phyloP scores from a whole-genome alignment of 2,329 filamentous ascomycete species.

The Dendrostoma leiphaemia region DNA sequence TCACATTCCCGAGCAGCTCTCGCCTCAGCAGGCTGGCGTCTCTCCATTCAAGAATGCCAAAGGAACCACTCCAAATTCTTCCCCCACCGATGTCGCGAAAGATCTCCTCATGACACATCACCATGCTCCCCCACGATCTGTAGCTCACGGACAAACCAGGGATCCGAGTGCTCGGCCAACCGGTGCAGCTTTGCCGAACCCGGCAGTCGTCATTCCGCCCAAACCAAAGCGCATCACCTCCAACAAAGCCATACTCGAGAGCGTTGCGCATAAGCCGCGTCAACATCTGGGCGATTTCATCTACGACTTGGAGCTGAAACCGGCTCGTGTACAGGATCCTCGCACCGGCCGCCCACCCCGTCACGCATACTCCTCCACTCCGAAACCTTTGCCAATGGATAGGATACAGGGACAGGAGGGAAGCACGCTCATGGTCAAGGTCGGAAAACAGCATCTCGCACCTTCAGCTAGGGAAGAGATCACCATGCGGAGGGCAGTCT shows the following conservation, averaged over 20 bases:
- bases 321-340: slow-evolving; percentile 47
- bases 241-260: slow-evolving; percentile 69
- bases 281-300: slow-evolving; percentile 81
- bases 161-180: slow-evolving; percentile 31
- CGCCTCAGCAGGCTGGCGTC: slow-evolving; percentile 38
- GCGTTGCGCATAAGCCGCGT: slow-evolving; percentile 67
- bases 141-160: slow-evolving; percentile 17
- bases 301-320: slow-evolving; percentile 68
- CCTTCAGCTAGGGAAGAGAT: slow-evolving; percentile 75
- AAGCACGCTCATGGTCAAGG: slow-evolving; percentile 84
- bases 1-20: slow-evolving; percentile 44
- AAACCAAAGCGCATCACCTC: slow-evolving; percentile 66
- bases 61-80: slow-evolving; percentile 41
- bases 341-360: slow-evolving; percentile 46
- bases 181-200: slow-evolving; percentile 33
- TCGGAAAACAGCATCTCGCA: slow-evolving; percentile 76
- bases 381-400: slow-evolving; percentile 74
- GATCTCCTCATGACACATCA: slow-evolving; percentile 42
- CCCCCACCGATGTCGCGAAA: slow-evolving; percentile 40
- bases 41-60: slow-evolving; percentile 51
- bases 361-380: slow-evolving; percentile 45
- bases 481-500: slow-evolving; percentile 74
- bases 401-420: slow-evolving; percentile 74
- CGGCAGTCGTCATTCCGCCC: slow-evolving; percentile 46
- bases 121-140: slow-evolving; percentile 40